Evolutionary conservation across 1,284 basidiomycete species (phyloP), one percentile per base, ranked within the genome.

Genomic region (Boletus albobrunnescens): DNA sequence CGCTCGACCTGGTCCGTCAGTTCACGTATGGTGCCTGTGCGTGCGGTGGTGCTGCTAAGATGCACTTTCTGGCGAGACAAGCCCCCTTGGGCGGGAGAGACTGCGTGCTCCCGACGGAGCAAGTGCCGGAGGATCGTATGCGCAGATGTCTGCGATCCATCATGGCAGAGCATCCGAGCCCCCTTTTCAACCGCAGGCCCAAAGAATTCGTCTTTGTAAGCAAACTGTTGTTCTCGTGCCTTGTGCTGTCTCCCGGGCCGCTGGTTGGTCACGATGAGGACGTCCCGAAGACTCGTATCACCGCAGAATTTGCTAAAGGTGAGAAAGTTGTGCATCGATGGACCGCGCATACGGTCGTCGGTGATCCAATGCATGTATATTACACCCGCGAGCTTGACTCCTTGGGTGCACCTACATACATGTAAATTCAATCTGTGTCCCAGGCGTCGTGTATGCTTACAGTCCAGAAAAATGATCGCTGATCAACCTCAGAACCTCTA

Each of bases 301-400:
- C 74, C 77, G 44, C 77, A 78, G 17, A 79, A 64, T 46, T 70
- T 68, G 36, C 70, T 60, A 57, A 78, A 75, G 52, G 73, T 65
- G 27, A 56, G 60, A 52, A 78, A 75, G 55, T 72, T 77, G 6
- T 69, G 67, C 7, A 59, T 58, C 11, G 74, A 73, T 36, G 71
- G 68, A 17, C 73, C 72, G 8, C 69, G 71, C 51, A 77, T 66
- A 9, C 68, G 65, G 57, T 67, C 63, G 53, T 75, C 75, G 14
- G 72, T 63, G 47, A 76, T 75, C 6, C 72, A 64, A 49, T 79
- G 76, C 60, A 77, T 64, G 57, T 77, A 79, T n/a, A 79, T 67
- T 32, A 79, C 65, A 0, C 77, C 77, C 6, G 69, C 63, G 11
- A 79, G 59, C 36, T 67, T 71, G 38, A 60, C 41, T 4, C 64